These are phyloP conservation scores for Cenchrus purpureus DNA, from an alignment of 176 grass and related monocot genomes.

Conservation along the genomic window DNA sequence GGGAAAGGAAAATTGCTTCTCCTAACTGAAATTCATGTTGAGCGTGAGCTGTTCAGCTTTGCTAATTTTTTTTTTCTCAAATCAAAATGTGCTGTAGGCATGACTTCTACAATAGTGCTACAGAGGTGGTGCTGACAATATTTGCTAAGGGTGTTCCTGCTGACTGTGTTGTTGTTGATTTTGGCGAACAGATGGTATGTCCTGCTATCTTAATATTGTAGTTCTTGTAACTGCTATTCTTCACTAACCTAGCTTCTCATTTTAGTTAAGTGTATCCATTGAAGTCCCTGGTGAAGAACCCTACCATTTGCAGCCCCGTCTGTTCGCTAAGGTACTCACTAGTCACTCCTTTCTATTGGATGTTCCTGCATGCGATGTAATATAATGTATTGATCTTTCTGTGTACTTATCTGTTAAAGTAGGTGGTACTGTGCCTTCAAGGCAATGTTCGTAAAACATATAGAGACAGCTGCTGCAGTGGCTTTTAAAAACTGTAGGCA, in stretches of 20 bases:
- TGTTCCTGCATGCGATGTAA: neutral
- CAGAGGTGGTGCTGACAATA: slow-evolving; percentile 74
- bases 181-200: slow-evolving; percentile 91
- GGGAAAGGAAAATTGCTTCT: neutral
- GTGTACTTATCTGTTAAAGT: slow-evolving; percentile 7
- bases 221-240: neutral
- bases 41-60: neutral
- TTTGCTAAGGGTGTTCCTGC: slow-evolving; percentile 76
- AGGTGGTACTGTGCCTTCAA: slow-evolving; percentile 6
- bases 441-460: neutral
- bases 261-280: slow-evolving; percentile 80
- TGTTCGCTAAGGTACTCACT: slow-evolving; percentile 75
- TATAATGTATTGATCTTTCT: neutral
- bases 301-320: slow-evolving; percentile 73
- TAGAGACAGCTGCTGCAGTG: neutral
- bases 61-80: slow-evolving; percentile 22
- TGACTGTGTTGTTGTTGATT: slow-evolving; percentile 73
- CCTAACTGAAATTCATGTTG: neutral
- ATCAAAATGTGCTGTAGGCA: slow-evolving; percentile 57
- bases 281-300: slow-evolving; percentile 65
- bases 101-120: slow-evolving; percentile 74
- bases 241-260: slow-evolving; percentile 26
- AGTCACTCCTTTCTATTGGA: neutral
- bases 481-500: neutral
- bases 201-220: slow-evolving; percentile 22